Base-by-base conservation (phyloP, 331 rosid species). In the Malus hybrid region DNA sequence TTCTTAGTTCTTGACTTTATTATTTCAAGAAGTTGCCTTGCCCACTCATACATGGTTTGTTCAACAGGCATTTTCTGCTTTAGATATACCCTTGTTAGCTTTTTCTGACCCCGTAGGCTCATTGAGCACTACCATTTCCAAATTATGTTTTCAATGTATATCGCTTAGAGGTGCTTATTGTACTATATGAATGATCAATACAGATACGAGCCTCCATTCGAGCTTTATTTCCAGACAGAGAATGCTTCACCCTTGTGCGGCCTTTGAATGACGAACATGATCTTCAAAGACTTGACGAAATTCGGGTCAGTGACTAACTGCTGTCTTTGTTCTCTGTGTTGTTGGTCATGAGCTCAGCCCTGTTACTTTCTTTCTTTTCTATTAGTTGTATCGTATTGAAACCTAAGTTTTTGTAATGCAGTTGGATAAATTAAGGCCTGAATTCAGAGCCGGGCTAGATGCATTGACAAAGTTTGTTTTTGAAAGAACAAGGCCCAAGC, bases 141-240 rank as follows among this genome's bases (percentile, higher is more conserved):
- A 36, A 57, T 22, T 28, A 4, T 15, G 19, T 60, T 73, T 36
- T 24, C 28, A 34, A 24, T 65, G 33, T 57, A 29, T 65, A 32
- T 28, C 73, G 10, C 31, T 20, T 73, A 61, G 82, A 75, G 71
- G 70, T 74, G 56, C 82, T 80, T 73, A 87, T 80, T 84, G 69
- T 81, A 33, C 70, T 32, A 56, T 57, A 68, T 12, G 71, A 73
- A 54, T 78, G 70, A 64, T 77, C 52, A 27, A 65, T 78, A 61
- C 79, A 93, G 97, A 93, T 93, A 77, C 93, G 98, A 19, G 96
- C 91, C 63, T 86, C 97, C 68, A 89, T 93, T 67, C 85, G 95
- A 85, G 96, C 97, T 85, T 78, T 93, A 57, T 93, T 93, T 84
- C 98, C 96, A 6, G 96, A 93, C 61, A 80, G 97, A 84, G 98